These are phyloP conservation scores for Termitomyces sp. DNA, from an alignment of 768 basidiomycete genomes.

Conservation along the genomic window DNA sequence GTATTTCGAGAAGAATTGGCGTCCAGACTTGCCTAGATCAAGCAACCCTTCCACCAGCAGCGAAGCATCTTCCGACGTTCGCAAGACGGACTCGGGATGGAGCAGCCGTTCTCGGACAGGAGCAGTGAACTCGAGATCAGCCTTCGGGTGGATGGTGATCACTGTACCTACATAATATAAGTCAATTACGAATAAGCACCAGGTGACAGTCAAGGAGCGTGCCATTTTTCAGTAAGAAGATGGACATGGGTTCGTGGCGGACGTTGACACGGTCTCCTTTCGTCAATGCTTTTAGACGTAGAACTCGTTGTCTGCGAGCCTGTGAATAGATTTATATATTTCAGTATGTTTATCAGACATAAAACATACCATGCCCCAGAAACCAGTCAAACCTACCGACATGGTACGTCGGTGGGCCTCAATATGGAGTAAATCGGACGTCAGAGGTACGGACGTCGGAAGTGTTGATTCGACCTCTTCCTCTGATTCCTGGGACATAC, in stretches of 20 bases:
- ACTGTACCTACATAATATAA: slow-evolving; percentile 44
- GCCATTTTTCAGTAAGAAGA: slow-evolving; percentile 69
- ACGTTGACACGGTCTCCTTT: slow-evolving; percentile 57
- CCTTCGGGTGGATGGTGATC: slow-evolving; percentile 51
- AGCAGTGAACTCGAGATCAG: slow-evolving; percentile 43
- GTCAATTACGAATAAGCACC: background rate
- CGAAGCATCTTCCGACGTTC: slow-evolving; percentile 57
- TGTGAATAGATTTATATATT: background rate
- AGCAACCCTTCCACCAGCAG: slow-evolving; percentile 53
- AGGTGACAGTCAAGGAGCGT: background rate
- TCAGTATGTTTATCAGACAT: background rate
- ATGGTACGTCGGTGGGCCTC: background rate
- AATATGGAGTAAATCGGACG: background rate
- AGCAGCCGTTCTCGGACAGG: slow-evolving; percentile 58
- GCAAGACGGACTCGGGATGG: slow-evolving; percentile 55
- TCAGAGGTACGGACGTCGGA: background rate
- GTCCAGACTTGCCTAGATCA: slow-evolving; percentile 29
- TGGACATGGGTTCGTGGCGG: slow-evolving; percentile 49
- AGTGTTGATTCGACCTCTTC: background rate
- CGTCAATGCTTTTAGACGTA: slow-evolving; percentile 27
- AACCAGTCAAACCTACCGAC: slow-evolving; percentile 19
- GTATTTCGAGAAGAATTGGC: background rate
- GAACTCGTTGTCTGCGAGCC: slow-evolving; percentile 19
- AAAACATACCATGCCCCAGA: slow-evolving; percentile 18
- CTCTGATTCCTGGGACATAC: background rate